Evolutionary conservation across 495 filamentous ascomycete genomes (phyloP).

Genomic region (Friedmanniomyces simplex): DNA sequence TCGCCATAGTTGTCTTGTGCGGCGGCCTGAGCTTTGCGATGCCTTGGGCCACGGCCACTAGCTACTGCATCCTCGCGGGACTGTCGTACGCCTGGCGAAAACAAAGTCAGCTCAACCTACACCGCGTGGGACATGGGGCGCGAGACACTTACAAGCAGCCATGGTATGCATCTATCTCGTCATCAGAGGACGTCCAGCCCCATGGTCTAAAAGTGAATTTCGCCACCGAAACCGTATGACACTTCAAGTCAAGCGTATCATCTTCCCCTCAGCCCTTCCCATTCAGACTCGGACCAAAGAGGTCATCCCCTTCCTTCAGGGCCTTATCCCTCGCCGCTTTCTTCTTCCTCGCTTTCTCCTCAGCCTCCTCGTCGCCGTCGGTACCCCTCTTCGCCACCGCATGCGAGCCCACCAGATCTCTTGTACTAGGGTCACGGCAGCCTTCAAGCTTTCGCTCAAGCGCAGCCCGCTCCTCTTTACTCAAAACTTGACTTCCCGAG

Average conservation of each 20-base stretch:
- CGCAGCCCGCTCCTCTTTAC: slow-evolving; percentile 34
- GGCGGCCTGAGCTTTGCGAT: slow-evolving; percentile 24
- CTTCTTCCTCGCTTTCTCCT: slow-evolving; percentile 44
- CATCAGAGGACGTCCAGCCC: too few relatives aligned
- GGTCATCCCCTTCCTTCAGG: slow-evolving; percentile 43
- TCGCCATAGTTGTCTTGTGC: slow-evolving; percentile 24
- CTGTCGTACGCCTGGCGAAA: slow-evolving; percentile 24
- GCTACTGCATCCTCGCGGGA: slow-evolving; percentile 22
- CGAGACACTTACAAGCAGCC: too few relatives aligned
- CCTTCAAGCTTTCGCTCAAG: slow-evolving; percentile 53
- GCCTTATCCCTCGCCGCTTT: slow-evolving; percentile 44
- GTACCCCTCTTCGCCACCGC: slow-evolving; percentile 36
- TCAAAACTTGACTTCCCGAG: slow-evolving; percentile 20
- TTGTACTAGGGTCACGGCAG: slow-evolving; percentile 61
- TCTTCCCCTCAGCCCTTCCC: slow-evolving; percentile 1
- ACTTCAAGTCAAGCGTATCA: neutral
- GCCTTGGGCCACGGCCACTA: slow-evolving; percentile 28
- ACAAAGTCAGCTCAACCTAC: neutral
- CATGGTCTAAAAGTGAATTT: too few relatives aligned
- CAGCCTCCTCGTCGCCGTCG: slow-evolving; percentile 29
- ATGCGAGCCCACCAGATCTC: slow-evolving; percentile 50
- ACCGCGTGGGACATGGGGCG: too few relatives aligned
- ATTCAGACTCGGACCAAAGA: slow-evolving; percentile 38
- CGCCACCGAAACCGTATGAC: neutral
- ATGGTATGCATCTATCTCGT: too few relatives aligned